Conservation (phyloP, 2,329 filamentous ascomycete genomes). For the Dryadomyces sulphureus region DNA sequence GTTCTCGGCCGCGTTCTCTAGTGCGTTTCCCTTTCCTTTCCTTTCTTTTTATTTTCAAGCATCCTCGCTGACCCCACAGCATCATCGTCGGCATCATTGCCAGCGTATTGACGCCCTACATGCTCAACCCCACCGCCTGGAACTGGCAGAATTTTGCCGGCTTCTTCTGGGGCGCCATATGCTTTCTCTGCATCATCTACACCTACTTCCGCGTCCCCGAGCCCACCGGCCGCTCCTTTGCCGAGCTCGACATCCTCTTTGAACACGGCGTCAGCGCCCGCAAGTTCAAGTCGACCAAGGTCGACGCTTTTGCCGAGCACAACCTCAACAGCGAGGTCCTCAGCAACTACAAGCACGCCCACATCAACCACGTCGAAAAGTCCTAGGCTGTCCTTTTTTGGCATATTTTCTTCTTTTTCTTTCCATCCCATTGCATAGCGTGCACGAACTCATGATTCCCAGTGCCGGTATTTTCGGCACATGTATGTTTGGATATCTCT, state of each 20-base stretch:
- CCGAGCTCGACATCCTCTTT: conserved; percentile 75
- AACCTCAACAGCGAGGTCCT: conserved; percentile 31
- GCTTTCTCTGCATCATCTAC: conserved; percentile 68
- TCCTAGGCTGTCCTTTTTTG: no score
- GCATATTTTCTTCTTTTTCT: no score
- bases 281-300: conserved; percentile 49
- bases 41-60: neutral
- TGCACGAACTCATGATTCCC: neutral
- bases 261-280: conserved; percentile 56
- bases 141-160: conserved; percentile 78
- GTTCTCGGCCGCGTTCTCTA: conserved; percentile 11
- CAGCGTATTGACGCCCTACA: conserved; percentile 74
- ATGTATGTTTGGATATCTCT: neutral
- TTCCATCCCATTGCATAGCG: no score
- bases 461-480: neutral
- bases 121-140: conserved; percentile 80
- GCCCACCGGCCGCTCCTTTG: conserved; percentile 65
- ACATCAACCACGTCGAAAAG: conserved; percentile 11
- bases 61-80: conserved; percentile 10
- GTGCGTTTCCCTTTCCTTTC: neutral
- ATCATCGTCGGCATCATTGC: conserved; percentile 73
- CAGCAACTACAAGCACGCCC: conserved; percentile 29
- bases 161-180: conserved; percentile 77
- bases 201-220: conserved; percentile 72
- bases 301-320: conserved; percentile 42